These are phyloP conservation scores for Raphanus sativus DNA, from an alignment of 345 rosid species.

Conservation along the genomic window DNA sequence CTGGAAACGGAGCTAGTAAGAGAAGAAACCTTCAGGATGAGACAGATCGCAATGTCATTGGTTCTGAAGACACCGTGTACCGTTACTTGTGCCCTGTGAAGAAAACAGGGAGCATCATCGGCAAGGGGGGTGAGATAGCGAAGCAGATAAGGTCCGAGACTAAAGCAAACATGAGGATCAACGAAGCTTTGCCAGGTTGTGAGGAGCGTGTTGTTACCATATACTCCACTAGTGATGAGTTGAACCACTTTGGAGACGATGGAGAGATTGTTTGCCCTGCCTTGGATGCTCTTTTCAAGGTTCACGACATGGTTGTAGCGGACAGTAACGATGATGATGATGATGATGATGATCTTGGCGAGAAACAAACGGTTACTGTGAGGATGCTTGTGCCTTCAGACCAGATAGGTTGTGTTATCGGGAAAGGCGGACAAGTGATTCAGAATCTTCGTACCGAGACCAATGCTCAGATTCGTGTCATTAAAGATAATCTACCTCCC, in stretches of 20 bases:
- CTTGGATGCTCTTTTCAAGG: conserved; percentile 71
- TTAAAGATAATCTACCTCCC: conserved; percentile 57
- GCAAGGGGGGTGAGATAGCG: conserved; percentile 72
- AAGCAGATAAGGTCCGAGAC: conserved; percentile 68
- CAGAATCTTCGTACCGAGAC: conserved; percentile 65
- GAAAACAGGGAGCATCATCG: conserved; percentile 70
- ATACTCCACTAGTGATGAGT: conserved; percentile 59
- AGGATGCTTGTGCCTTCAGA: conserved; percentile 77
- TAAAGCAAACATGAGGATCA: conserved; percentile 60
- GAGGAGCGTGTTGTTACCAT: conserved; percentile 74
- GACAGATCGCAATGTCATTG: conserved; percentile 53
- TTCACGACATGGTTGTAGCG: conserved; percentile 50
- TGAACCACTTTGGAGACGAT: conserved; percentile 49
- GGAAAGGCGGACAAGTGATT: conserved; percentile 75
- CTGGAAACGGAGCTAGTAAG: conserved; percentile 53
- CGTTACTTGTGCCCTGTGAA: conserved; percentile 64
- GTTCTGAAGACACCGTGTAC: conserved; percentile 59
- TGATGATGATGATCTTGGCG: conserved; percentile 46
- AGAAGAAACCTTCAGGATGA: conserved; percentile 63
- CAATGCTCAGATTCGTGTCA: conserved; percentile 64
- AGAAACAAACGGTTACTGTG: conserved; percentile 46
- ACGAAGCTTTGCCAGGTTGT: conserved; percentile 57
- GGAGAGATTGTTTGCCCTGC: conserved; percentile 62
- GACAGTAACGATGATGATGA: conserved; percentile 14
- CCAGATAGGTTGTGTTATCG: conserved; percentile 77